phyloP scores from a whole-genome alignment of 306 rosid genomes.

The Boehmeria nivea region DNA sequence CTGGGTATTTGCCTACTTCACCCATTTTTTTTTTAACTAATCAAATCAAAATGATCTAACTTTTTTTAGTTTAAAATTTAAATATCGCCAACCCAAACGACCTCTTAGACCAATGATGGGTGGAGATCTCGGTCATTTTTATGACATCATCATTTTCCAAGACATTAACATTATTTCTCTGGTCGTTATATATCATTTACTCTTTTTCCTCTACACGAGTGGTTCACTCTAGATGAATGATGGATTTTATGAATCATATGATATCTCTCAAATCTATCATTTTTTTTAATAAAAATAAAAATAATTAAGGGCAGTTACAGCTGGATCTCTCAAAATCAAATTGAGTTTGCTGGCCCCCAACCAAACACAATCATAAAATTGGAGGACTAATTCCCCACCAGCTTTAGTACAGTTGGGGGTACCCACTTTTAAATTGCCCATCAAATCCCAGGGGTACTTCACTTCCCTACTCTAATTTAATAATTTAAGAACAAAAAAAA shows the following conservation, averaged over 20 bases:
- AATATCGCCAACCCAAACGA: too few species aligned
- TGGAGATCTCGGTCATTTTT: too few species aligned
- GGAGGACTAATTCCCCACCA: conserved; percentile 26
- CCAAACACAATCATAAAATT: conserved; percentile 39
- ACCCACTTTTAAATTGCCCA: too few species aligned
- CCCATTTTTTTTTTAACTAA: too few species aligned
- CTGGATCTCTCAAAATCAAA: conserved; percentile 36
- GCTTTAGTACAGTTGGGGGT: conserved; percentile 18
- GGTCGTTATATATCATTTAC: too few species aligned
- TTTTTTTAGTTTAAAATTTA: too few species aligned
- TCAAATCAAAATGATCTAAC: too few species aligned
- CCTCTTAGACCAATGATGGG: too few species aligned
- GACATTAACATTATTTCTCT: too few species aligned
- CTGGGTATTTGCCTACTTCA: too few species aligned
- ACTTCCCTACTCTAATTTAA: not conserved
- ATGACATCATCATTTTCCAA: too few species aligned
- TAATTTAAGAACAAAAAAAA: not conserved
- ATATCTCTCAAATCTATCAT: conserved; percentile 24
- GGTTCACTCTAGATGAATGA: not conserved
- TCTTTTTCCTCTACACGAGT: not conserved
- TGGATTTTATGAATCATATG: not conserved
- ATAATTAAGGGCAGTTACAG: conserved; percentile 17
- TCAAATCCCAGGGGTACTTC: not conserved
- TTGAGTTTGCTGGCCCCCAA: conserved; percentile 39
- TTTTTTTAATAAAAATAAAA: conserved; percentile 9